Conservation (phyloP, 1,284 basidiomycete genomes). For the Naganishia liquefaciens region DNA sequence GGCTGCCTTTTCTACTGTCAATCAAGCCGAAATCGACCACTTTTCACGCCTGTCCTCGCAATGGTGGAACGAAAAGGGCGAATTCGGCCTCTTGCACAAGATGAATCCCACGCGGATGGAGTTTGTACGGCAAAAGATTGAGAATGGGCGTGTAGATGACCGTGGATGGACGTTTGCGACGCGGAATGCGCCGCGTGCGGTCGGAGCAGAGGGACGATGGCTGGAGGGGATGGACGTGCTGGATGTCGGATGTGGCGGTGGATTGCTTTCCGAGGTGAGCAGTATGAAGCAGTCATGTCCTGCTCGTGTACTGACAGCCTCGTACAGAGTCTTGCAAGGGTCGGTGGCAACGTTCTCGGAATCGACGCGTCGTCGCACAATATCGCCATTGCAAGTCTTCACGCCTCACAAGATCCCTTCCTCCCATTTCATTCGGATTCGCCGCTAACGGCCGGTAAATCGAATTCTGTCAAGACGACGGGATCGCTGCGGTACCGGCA, state of each 20-base stretch:
- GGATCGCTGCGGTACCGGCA: slow-evolving; percentile 67
- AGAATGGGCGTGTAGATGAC: slow-evolving; percentile 60
- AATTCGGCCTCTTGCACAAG: slow-evolving; percentile 84
- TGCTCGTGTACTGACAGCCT: no score
- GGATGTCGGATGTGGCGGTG: slow-evolving; percentile 94
- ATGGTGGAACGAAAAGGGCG: slow-evolving; percentile 97
- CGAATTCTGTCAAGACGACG: slow-evolving; percentile 34
- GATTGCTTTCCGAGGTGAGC: slow-evolving; percentile 83
- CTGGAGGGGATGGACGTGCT: slow-evolving; percentile 68
- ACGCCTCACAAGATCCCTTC: slow-evolving; percentile 75
- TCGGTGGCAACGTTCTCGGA: slow-evolving; percentile 82
- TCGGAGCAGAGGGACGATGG: slow-evolving; percentile 49
- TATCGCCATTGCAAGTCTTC: slow-evolving; percentile 79
- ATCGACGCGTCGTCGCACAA: slow-evolving; percentile 89
- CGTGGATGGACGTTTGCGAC: slow-evolving; percentile 54
- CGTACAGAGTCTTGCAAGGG: slow-evolving; percentile 73
- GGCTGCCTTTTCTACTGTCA: slow-evolving; percentile 59
- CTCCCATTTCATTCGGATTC: slow-evolving; percentile 48
- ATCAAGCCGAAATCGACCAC: slow-evolving; percentile 80
- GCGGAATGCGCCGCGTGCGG: slow-evolving; percentile 38
- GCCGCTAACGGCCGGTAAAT: background rate
- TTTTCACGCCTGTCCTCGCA: slow-evolving; percentile 86
- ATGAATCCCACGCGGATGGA: slow-evolving; percentile 92
- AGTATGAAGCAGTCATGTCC: no score
- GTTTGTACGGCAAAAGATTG: slow-evolving; percentile 79